A percentile compares a stretch with the other conserved stretches of the same genome.
Conservation (phyloP, 257 asterid species). For the Salvia miltiorrhiza region DNA sequence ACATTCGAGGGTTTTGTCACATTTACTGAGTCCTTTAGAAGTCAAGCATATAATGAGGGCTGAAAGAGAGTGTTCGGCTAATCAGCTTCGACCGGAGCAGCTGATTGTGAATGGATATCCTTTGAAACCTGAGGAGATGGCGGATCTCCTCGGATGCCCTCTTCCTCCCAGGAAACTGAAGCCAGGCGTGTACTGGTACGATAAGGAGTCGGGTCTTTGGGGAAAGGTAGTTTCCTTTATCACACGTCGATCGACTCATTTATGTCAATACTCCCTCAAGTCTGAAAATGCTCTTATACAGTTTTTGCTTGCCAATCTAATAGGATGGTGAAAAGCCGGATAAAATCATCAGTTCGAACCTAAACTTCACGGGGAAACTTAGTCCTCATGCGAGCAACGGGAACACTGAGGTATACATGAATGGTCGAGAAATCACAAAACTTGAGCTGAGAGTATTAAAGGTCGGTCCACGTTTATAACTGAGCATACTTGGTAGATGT, state of each 20-base stretch:
- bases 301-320: slow-evolving; percentile 21
- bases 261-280: background rate
- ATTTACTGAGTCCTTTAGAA: slow-evolving; percentile 75
- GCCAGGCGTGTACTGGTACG: slow-evolving; percentile 89
- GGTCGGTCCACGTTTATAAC: slow-evolving; percentile 35
- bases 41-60: slow-evolving; percentile 86
- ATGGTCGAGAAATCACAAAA: slow-evolving; percentile 85
- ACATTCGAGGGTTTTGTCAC: slow-evolving; percentile 67
- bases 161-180: slow-evolving; percentile 73
- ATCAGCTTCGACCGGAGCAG: slow-evolving; percentile 87
- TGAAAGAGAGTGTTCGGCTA: slow-evolving; percentile 80
- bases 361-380: slow-evolving; percentile 74
- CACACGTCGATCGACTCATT: slow-evolving; percentile 8
- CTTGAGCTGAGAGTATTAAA: slow-evolving; percentile 67
- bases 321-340: slow-evolving; percentile 91
- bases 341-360: slow-evolving; percentile 64
- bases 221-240: slow-evolving; percentile 58
- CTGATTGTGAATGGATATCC: slow-evolving; percentile 75
- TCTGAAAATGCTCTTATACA: slow-evolving; percentile 28
- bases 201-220: slow-evolving; percentile 86
- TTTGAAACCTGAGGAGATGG: slow-evolving; percentile 76
- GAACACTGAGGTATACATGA: slow-evolving; percentile 71
- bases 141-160: slow-evolving; percentile 68
- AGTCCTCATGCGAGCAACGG: slow-evolving; percentile 82
- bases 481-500: too few species aligned